Base-by-base conservation (phyloP, 2,329 filamentous ascomycete genomes). In the Neonectria punicea region DNA sequence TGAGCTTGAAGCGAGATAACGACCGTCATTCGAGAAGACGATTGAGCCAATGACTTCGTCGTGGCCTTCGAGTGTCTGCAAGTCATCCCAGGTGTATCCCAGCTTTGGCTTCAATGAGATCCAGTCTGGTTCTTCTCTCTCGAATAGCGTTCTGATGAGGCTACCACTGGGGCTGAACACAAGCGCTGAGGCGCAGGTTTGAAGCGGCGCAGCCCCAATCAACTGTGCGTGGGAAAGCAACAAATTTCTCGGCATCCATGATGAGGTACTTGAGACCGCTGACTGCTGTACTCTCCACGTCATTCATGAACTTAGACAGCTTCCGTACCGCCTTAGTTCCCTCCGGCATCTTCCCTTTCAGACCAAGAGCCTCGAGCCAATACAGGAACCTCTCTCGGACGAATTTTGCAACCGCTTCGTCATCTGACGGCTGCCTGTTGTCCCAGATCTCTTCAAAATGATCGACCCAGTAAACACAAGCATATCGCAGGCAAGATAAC, bases 341-440 rank as follows among this genome's bases (percentile, higher is more conserved):
- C 0, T 43, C 13, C 0, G 28, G n/a, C 3, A 61, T 7, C 76
- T 66, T 41, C 68, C 64, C 10, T 58, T 80, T 63, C 5, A 82
- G 74, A 50, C 79, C 79, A 2, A 84, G 73, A 34, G 79, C 77
- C 61, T 85, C 81, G 3, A 85, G 70, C 81, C 80, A 84, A 57
- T 83, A 75, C 1, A 84, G 74, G 2, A 41, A 64, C 11, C 28
- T 64, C 4, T 53, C 4, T 13, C 16, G 20, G 0, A 68, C 7
- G 11, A 68, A 68, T 0, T 44, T 16, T 3, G 32, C 6, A 2
- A 64, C 16, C 1, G 18, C 5, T 4, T 43, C 18, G 4, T 49
- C 25, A 2, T 66, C 47, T 9, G 36, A 51, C 2, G 14, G 18
- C 0, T 39, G 9, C 6, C 28, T 43, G 6, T 39, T 36, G 3